Base-by-base conservation (phyloP, 2,329 filamentous ascomycete species). In the Bipolaris zeicola region DNA sequence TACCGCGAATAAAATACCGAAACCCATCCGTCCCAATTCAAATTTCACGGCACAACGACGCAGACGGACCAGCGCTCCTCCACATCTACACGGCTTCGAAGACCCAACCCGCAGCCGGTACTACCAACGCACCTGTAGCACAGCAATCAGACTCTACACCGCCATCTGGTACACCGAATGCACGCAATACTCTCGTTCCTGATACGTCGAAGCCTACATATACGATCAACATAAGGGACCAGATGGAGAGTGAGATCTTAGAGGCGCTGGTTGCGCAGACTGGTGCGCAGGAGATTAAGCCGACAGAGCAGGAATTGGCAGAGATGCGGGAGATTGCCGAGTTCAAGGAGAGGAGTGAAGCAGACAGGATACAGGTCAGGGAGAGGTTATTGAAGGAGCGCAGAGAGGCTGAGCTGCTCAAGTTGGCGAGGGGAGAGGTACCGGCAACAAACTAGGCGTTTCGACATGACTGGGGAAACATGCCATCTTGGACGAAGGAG, bases 1-100 rank as follows among this genome's bases (percentile, higher is more conserved):
- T 98, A 45, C 91, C 91, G 20, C 87, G 91, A 55, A 82, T 99
- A 65, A 97, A 99, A 83, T 99, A 88, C 80, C 89, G 96, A 83
- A 99, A 99, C 76, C 95, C 95, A 0, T 80, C 87, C 11, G 77
- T 97, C 43, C 86, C 89, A 41, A 96, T 98, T 84, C 87, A 90
- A 57, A 86, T 96, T 68, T 88, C 89, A 76, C 89, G 90, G 57
- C 87, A 85, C 61, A 68, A 75, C 20, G 62, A 71, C 36, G 59
- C 65, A 36, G 78, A 87, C 42, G 76, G 64, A 44, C 73, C 68
- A 36, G 70, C 65, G 13, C 68, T 63, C 36, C 67, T 69, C 6
- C 64, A 74, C 61, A 68, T 74, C 45, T 75, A 69, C 64, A 67
- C 69, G 34, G 73, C 68, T 61, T 60, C 69, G 63, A 47, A 68